A percentile compares a stretch with the other conserved stretches of the same genome.
These are phyloP conservation scores for Citrus medica DNA, from an alignment of 345 rosid genomes.

Conservation along the genomic window DNA sequence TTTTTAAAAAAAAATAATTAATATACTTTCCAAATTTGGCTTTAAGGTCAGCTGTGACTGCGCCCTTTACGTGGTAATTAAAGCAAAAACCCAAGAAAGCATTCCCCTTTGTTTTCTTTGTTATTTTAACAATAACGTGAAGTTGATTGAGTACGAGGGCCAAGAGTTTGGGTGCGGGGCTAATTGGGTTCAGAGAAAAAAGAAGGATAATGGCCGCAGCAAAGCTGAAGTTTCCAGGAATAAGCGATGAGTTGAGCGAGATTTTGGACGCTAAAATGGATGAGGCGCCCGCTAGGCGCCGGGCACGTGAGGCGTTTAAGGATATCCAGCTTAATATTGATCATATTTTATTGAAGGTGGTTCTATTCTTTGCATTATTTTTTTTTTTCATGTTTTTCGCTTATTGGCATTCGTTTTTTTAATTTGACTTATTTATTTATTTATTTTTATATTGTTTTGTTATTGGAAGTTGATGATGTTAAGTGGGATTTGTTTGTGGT, in stretches of 20 bases:
- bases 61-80: conserved; percentile 32
- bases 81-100: neutral
- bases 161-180: conserved; percentile 26
- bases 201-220: conserved; percentile 33
- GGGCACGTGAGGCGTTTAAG: conserved; percentile 75
- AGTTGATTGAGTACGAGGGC: conserved; percentile 2
- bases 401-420: too few species aligned
- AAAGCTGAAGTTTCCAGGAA: conserved; percentile 36
- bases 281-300: conserved; percentile 67
- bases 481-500: neutral
- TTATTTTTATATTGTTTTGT: too few species aligned
- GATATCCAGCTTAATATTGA: conserved; percentile 68
- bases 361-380: neutral
- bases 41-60: conserved; percentile 23
- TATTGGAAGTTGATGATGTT: neutral
- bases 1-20: neutral
- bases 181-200: conserved; percentile 15
- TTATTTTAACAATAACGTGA: too few species aligned
- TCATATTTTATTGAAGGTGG: conserved; percentile 85
- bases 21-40: conserved; percentile 17
- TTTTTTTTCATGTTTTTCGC: neutral
- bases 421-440: neutral
- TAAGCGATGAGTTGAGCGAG: conserved; percentile 51
- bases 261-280: conserved; percentile 64
- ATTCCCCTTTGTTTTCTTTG: too few species aligned